phyloP scores from a whole-genome alignment of 176 grass and related monocot genomes.

The Eremochloa ophiuroides region DNA sequence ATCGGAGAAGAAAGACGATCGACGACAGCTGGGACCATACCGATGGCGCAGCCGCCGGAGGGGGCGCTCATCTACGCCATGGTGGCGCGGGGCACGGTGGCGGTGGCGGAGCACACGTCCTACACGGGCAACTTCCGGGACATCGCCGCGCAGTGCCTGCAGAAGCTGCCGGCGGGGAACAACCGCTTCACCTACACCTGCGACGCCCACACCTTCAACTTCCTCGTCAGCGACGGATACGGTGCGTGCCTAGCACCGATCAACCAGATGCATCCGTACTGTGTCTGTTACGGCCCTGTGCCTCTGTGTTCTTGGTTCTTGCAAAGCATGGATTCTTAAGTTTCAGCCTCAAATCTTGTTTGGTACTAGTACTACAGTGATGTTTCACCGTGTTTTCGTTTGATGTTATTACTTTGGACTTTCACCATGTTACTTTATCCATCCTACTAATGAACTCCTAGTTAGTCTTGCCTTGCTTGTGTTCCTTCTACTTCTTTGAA shows the following conservation, averaged over 20 bases:
- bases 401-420: not conserved
- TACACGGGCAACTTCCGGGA: constrained; percentile 83
- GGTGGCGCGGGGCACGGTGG: constrained; percentile 75
- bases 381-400: too few relatives aligned
- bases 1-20: not conserved
- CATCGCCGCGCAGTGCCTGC: constrained; percentile 76
- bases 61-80: constrained; percentile 67
- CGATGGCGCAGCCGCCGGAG: constrained; percentile 41
- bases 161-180: constrained; percentile 70
- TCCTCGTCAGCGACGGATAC: constrained; percentile 74
- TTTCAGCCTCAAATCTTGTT: not conserved
- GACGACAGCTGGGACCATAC: not conserved
- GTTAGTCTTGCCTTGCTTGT: not conserved
- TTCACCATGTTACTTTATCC: not conserved
- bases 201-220: constrained; percentile 88
- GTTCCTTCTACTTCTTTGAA: not conserved
- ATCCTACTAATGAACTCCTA: too few relatives aligned
- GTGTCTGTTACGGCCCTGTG: not conserved
- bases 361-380: too few relatives aligned
- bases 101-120: constrained; percentile 73
- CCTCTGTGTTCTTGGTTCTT: not conserved
- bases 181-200: constrained; percentile 82
- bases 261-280: not conserved
- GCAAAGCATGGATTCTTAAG: not conserved
- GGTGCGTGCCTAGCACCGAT: not conserved